phyloP scores from a whole-genome alignment of 2,329 filamentous ascomycete species.

The Lasiodiplodia sp. region DNA sequence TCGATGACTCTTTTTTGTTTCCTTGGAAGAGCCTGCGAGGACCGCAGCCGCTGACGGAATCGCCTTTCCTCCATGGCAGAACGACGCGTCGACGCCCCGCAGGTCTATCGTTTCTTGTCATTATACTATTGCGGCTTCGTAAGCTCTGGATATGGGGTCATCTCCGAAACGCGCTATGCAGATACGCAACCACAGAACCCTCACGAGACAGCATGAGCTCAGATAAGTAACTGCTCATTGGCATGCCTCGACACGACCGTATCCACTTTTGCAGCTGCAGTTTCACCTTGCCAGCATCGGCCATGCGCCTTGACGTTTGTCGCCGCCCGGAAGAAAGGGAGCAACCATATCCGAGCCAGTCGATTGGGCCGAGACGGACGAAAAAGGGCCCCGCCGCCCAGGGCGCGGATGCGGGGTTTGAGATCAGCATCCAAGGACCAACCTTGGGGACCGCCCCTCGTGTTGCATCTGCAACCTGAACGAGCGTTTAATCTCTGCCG shows the following conservation, averaged over 20 bases:
- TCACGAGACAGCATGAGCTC: neutral
- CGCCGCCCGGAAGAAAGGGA: neutral
- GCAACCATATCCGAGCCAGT: neutral
- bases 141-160: neutral
- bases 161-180: neutral
- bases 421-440: neutral
- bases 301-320: slow-evolving; percentile 1
- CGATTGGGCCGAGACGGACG: neutral
- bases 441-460: neutral
- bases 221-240: neutral
- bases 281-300: neutral
- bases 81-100: neutral
- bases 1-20: neutral
- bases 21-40: neutral
- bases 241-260: neutral
- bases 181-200: neutral
- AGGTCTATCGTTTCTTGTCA: neutral
- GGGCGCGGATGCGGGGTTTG: neutral
- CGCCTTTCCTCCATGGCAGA: no score
- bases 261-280: neutral
- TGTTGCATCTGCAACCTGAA: neutral
- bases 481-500: neutral
- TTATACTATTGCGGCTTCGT: neutral
- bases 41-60: neutral
- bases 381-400: neutral